Conservation (phyloP, 108 stramenopile genomes). For the Skeletonema tropicum region DNA sequence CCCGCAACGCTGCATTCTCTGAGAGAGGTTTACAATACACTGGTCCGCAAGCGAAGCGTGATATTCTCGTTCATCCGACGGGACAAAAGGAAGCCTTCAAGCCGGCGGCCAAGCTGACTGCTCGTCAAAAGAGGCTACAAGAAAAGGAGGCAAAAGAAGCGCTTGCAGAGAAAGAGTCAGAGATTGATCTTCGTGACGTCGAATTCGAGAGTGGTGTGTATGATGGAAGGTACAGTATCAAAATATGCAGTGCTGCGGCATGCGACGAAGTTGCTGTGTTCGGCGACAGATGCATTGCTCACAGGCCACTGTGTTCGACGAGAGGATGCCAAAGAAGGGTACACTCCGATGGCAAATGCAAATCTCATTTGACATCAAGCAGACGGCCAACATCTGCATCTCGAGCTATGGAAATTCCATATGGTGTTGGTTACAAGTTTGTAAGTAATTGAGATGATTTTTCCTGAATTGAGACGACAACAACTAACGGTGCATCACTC, state of each 20-base stretch:
- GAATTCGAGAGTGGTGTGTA: neutral
- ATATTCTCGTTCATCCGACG: neutral
- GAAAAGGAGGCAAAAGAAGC: conserved; percentile 5
- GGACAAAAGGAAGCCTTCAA: neutral
- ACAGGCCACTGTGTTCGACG: neutral
- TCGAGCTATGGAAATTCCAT: conserved; percentile 1
- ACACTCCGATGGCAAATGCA: neutral
- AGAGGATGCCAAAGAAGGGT: neutral
- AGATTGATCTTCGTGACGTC: neutral
- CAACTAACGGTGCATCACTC: neutral
- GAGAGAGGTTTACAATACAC: neutral
- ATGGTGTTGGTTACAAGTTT: conserved; percentile 29
- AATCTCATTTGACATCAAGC: neutral
- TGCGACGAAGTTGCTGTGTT: conserved; percentile 7
- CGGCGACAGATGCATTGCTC: conserved; percentile 3
- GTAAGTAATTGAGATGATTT: neutral
- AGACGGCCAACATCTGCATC: neutral
- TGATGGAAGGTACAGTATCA: neutral
- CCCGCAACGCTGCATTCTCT: conserved; percentile 31
- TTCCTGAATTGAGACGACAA: neutral
- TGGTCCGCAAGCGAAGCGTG: conserved; percentile 4
- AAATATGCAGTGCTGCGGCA: conserved; percentile 3
- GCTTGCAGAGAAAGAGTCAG: neutral
- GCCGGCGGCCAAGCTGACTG: neutral
- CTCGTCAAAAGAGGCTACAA: neutral